Conservation (phyloP, 169 alveolate genomes). For the Plasmodium berghei region DNA sequence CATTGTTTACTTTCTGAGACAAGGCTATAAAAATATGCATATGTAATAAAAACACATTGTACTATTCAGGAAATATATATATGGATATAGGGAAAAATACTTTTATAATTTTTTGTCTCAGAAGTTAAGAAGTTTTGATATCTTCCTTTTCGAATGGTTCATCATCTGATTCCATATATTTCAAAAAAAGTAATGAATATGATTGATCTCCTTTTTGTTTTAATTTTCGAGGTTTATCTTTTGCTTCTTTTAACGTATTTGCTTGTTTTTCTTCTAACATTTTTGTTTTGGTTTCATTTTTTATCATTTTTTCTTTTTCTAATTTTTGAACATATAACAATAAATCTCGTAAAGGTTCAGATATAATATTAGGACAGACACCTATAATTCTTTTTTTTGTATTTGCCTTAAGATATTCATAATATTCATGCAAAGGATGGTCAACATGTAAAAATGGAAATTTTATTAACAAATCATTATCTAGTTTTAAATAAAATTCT, state of each 20-base stretch:
- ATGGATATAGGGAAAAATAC: neutral
- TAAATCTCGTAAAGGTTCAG: slow-evolving; percentile 15
- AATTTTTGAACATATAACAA: slow-evolving; percentile 28
- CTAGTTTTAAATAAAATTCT: slow-evolving; percentile 49
- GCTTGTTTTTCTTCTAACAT: slow-evolving; percentile 56
- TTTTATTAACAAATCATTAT: slow-evolving; percentile 47
- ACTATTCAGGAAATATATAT: neutral
- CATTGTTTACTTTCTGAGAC: slow-evolving; percentile 18
- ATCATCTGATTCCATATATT: slow-evolving; percentile 66
- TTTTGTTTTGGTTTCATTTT: slow-evolving; percentile 39
- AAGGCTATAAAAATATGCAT: too few relatives aligned
- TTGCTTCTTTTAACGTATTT: slow-evolving; percentile 21
- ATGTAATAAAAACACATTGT: neutral
- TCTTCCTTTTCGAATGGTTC: neutral
- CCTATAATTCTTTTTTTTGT: slow-evolving; percentile 22
- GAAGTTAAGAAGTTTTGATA: neutral
- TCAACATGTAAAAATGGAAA: slow-evolving; percentile 68
- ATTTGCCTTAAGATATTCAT: slow-evolving; percentile 37
- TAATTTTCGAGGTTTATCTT: slow-evolving; percentile 18
- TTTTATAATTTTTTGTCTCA: neutral
- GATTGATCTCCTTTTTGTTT: slow-evolving; percentile 45
- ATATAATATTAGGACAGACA: slow-evolving; percentile 15
- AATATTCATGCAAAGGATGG: slow-evolving; percentile 54
- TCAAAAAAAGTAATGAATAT: slow-evolving; percentile 62
- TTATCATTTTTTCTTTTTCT: slow-evolving; percentile 35